Base-by-base conservation (phyloP, 768 basidiomycete species). In the Amanita rubescens region DNA sequence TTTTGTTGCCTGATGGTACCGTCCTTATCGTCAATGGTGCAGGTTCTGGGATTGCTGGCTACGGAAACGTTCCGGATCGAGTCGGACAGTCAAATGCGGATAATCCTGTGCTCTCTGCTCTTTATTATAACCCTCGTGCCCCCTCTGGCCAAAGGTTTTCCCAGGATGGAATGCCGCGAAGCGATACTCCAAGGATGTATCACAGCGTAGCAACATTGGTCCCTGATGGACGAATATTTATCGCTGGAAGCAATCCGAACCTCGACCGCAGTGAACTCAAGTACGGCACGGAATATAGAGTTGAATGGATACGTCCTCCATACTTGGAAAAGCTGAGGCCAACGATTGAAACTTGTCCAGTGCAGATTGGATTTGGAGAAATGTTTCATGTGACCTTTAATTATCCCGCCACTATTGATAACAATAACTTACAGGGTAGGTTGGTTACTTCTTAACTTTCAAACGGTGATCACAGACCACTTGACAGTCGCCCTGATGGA, bases 231-330 rank as follows among this genome's bases (percentile, higher is more conserved):
- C 75, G 78, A 49, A 67, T 91, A 47, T 80, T 91, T 83, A 81
- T 92, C 53, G 83, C 88, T 17, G 89, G 89, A 32, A 88, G 87
- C 55, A 91, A 90, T 61, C 90, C 90, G 22, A 91, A 91, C 66
- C 66, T 90, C 55, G 88, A 91, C 65, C 71, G 87, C 49, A 89
- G 84, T 59, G 84, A 81, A 59, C 60, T 79, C 38, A 71, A 72
- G 63, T 94, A 87, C 63, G 82, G 84, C 27, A 92, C 91, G 15
- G 90, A 95, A 65, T 95, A 94, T 65, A 76, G 91, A 47, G 87
- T 92, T 30, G 94, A 96, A 64, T 84, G 85, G 77, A 74, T 95
- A 58, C 76, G 75, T 50, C 94, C 95, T 0, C 85, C 87, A 24
- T 98, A 95, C 63, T 82, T 89, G 81, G 64, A 67, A 22, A 67